Percentiles rank a stretch among this genome's conserved stretches.
These are phyloP conservation scores for Kodamaea alishanica DNA, from an alignment of 1,139 yeast genomes.

Conservation along the genomic window DNA sequence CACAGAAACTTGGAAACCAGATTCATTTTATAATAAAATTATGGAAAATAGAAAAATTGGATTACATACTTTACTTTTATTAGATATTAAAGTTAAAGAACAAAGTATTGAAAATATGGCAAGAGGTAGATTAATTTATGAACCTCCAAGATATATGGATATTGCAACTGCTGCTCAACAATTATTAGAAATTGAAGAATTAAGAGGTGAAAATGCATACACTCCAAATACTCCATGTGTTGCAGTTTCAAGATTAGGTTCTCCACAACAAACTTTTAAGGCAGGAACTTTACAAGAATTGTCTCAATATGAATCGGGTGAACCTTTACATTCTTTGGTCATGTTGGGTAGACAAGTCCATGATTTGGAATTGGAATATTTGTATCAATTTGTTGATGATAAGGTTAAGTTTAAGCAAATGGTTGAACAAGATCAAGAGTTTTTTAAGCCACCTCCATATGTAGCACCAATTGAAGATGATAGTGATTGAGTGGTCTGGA, in stretches of 20 bases:
- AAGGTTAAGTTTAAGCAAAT: constrained; percentile 55
- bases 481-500: too few relatives aligned
- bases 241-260: constrained; percentile 86
- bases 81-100: constrained; percentile 95
- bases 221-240: constrained; percentile 88
- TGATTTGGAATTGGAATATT: constrained; percentile 84
- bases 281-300: constrained; percentile 80
- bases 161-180: constrained; percentile 88
- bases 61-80: constrained; percentile 78
- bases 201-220: constrained; percentile 70
- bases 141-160: constrained; percentile 96
- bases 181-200: constrained; percentile 79
- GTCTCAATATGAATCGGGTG: constrained; percentile 83
- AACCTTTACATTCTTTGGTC: constrained; percentile 87
- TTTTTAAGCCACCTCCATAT: constrained; percentile 59
- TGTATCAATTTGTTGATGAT: constrained; percentile 72
- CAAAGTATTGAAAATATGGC: constrained; percentile 94
- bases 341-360: constrained; percentile 93
- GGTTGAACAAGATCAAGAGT: constrained; percentile 70
- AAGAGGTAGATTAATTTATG: constrained; percentile 85
- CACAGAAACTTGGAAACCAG: constrained; percentile 95
- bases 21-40: constrained; percentile 85
- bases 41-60: constrained; percentile 89
- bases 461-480: constrained; percentile 38
- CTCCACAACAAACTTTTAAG: constrained; percentile 76